Conservation (phyloP, 768 basidiomycete species). For the Phallus indusiatus region DNA sequence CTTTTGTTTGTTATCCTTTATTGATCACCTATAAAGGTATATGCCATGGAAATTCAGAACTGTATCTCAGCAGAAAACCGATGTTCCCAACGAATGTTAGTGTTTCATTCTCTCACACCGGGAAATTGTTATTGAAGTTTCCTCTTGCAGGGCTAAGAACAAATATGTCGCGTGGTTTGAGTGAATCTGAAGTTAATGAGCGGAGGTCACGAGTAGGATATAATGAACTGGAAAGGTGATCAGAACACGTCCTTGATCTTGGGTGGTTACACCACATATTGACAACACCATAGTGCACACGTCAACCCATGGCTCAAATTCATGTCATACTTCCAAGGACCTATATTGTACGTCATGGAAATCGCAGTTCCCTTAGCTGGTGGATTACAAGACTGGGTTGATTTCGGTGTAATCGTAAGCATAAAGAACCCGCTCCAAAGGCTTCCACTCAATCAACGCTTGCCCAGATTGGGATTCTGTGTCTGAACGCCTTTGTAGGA, state of each 20-base stretch:
- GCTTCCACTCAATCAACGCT: not conserved
- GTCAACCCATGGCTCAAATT: slow-evolving; percentile 37
- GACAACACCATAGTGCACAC: slow-evolving; percentile 25
- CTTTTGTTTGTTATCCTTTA: too few relatives aligned
- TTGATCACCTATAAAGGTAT: too few relatives aligned
- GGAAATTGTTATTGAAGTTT: too few relatives aligned
- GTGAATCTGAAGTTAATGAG: slow-evolving; percentile 23
- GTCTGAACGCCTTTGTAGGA: slow-evolving; percentile 35
- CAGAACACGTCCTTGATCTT: not conserved
- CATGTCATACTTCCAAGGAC: slow-evolving; percentile 34
- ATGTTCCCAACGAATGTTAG: too few relatives aligned
- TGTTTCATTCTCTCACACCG: too few relatives aligned
- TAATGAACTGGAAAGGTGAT: slow-evolving; percentile 34
- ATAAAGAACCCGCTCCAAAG: not conserved
- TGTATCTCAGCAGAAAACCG: too few relatives aligned
- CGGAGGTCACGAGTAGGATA: slow-evolving; percentile 28
- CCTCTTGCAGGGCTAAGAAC: slow-evolving; percentile 29
- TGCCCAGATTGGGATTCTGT: slow-evolving; percentile 27
- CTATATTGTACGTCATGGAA: slow-evolving; percentile 38
- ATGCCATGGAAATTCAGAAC: too few relatives aligned
- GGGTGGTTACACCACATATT: not conserved
- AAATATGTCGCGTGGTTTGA: slow-evolving; percentile 27
- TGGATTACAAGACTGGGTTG: slow-evolving; percentile 38
- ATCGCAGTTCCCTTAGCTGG: slow-evolving; percentile 35
- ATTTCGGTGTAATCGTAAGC: slow-evolving; percentile 39